Conservation (phyloP, 2,329 filamentous ascomycete genomes). For the Dactylonectria estremocensis region DNA sequence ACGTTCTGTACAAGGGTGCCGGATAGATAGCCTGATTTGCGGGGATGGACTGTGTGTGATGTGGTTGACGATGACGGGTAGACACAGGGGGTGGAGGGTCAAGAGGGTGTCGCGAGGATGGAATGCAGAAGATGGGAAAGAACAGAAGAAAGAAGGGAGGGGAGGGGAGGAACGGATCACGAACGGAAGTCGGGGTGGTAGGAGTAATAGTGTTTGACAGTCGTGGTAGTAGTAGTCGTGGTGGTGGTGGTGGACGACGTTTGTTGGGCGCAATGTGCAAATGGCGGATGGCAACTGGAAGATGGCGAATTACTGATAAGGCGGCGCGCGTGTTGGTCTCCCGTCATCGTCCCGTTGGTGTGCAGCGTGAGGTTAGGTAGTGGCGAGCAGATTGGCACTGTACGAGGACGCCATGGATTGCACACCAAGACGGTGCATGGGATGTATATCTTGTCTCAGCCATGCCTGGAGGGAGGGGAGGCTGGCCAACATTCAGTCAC, state of each 20-base stretch:
- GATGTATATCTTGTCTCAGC: background rate
- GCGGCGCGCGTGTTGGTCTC: conserved; percentile 26
- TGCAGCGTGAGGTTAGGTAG: conserved; percentile 23
- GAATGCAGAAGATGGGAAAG: conserved; percentile 2
- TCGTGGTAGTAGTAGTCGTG: background rate
- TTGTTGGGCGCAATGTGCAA: conserved; percentile 29
- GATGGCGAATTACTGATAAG: conserved; percentile 47
- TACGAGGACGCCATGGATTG: conserved; percentile 5
- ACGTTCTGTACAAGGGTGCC: conserved; percentile 34
- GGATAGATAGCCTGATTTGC: conserved; percentile 29
- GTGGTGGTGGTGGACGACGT: conserved; percentile 17
- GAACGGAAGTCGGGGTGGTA: conserved; percentile 13
- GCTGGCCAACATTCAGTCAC: conserved; percentile 13
- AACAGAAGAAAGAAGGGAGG: conserved; percentile 1
- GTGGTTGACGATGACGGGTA: conserved; percentile 30
- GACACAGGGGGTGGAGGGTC: conserved; percentile 27
- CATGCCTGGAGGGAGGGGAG: background rate
- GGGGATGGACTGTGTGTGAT: conserved; percentile 23
- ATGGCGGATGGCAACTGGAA: conserved; percentile 38
- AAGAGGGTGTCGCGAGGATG: conserved; percentile 4
- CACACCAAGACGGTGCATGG: conserved; percentile 1
- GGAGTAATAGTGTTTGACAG: conserved; percentile 7
- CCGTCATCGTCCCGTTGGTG: conserved; percentile 15
- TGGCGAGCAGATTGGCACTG: conserved; percentile 18
- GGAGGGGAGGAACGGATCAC: conserved; percentile 11